Percentiles rank a stretch among this genome's conserved stretches.
Conservation (phyloP, 2,329 filamentous ascomycete species). For the Cryoendolithus antarcticus region DNA sequence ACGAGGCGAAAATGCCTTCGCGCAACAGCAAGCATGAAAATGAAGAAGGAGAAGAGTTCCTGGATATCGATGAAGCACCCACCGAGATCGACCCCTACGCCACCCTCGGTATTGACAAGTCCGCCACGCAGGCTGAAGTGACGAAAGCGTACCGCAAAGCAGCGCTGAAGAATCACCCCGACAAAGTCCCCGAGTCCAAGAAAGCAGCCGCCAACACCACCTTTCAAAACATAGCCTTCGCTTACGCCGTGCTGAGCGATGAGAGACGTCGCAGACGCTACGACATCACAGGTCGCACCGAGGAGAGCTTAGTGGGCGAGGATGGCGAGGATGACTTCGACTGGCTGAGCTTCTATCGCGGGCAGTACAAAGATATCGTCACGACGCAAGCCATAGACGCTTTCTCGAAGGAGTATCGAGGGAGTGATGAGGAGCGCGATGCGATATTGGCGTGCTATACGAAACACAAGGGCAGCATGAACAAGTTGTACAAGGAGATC, state of each 20-base stretch:
- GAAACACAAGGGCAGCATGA: slow-evolving; percentile 60
- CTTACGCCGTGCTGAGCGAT: slow-evolving; percentile 86
- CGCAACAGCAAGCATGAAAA: not conserved
- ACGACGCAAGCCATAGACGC: slow-evolving; percentile 61
- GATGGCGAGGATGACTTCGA: slow-evolving; percentile 63
- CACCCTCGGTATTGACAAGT: slow-evolving; percentile 57
- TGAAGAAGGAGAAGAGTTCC: slow-evolving; percentile 32
- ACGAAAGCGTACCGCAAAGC: slow-evolving; percentile 86
- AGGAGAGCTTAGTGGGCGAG: slow-evolving; percentile 57
- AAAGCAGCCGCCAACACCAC: slow-evolving; percentile 62
- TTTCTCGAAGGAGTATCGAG: slow-evolving; percentile 69
- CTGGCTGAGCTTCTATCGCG: slow-evolving; percentile 81
- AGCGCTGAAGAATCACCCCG: slow-evolving; percentile 67
- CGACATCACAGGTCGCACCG: slow-evolving; percentile 79
- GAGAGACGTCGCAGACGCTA: slow-evolving; percentile 69
- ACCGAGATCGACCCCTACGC: slow-evolving; percentile 66
- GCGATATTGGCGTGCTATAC: slow-evolving; percentile 70
- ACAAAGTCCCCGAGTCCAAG: slow-evolving; percentile 44
- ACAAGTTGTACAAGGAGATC: slow-evolving; percentile 63
- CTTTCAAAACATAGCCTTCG: slow-evolving; percentile 87
- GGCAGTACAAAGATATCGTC: slow-evolving; percentile 68
- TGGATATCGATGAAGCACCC: slow-evolving; percentile 47
- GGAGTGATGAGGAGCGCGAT: slow-evolving; percentile 68
- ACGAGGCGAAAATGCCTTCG: no score
- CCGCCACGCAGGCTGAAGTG: slow-evolving; percentile 65